Percentiles rank a stretch among this genome's conserved stretches.
phyloP scores from a whole-genome alignment of 106 monocot genomes.

The Ottelia alismoides region DNA sequence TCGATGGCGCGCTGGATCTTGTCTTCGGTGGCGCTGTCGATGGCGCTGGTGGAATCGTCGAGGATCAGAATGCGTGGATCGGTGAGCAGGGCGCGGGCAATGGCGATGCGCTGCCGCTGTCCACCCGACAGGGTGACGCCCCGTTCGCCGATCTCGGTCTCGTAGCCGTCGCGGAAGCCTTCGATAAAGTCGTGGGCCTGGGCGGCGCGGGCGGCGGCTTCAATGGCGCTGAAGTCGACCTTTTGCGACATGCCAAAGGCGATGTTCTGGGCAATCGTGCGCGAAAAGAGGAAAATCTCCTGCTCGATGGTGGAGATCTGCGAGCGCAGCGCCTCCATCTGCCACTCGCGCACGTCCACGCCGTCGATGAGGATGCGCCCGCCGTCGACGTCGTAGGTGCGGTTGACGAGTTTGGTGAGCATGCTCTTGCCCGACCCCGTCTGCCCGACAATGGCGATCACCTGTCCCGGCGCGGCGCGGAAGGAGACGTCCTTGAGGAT shows the following conservation, averaged over 20 bases:
- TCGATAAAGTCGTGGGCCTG: conserved; percentile 63
- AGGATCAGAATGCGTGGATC: conserved; percentile 10
- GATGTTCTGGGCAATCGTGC: conserved; percentile 78
- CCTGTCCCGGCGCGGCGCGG: conserved; percentile 2
- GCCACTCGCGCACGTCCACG: conserved; percentile 60
- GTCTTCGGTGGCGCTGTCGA: conserved; percentile 10
- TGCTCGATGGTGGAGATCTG: conserved; percentile 74
- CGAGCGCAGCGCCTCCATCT: conserved; percentile 55
- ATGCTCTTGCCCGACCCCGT: conserved; percentile 95
- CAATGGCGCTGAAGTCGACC: conserved; percentile 40
- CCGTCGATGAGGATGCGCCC: conserved; percentile 84
- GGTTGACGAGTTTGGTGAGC: conserved; percentile 58
- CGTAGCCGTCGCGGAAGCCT: conserved; percentile 56
- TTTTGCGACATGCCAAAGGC: conserved; percentile 68
- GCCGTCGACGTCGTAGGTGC: conserved; percentile 67
- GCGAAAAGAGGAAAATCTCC: conserved; percentile 71
- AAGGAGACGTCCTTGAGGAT: no score
- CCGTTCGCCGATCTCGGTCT: conserved; percentile 24
- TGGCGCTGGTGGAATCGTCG: conserved; percentile 16
- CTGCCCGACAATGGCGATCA: conserved; percentile 43
- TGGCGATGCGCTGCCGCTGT: conserved; percentile 17
- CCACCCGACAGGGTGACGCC: conserved; percentile 18
- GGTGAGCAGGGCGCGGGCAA: conserved; percentile 16
- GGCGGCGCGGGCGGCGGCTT: conserved; percentile 57
- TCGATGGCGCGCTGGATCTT: conserved; percentile 16